A percentile compares a stretch with the other conserved stretches of the same genome.
phyloP scores from a whole-genome alignment of 345 rosid species.

The Geranium rotundifolium region DNA sequence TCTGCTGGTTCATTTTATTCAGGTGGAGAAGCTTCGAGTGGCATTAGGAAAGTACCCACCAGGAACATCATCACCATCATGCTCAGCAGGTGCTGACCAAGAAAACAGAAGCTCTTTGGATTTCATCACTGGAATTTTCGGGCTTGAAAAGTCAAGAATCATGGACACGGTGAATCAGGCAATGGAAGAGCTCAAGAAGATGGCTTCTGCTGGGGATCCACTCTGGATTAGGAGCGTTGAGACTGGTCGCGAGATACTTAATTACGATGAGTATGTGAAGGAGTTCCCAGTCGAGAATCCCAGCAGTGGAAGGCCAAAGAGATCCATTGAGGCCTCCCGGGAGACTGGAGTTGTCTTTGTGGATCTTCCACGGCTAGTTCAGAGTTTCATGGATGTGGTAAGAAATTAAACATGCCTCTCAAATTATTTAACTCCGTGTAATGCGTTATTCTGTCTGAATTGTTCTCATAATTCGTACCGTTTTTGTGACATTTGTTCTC shows the following conservation, averaged over 20 bases:
- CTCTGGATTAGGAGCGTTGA: constrained; percentile 88
- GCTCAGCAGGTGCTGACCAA: constrained; percentile 53
- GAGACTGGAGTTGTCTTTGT: constrained; percentile 66
- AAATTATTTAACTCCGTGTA: background rate
- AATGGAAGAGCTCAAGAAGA: constrained; percentile 62
- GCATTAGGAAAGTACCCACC: constrained; percentile 48
- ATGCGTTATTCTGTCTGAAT: background rate
- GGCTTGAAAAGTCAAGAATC: constrained; percentile 67
- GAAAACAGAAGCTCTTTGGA: constrained; percentile 66
- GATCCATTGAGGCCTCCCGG: constrained; percentile 83
- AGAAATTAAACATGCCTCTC: background rate
- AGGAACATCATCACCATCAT: constrained; percentile 42
- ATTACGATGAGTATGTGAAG: constrained; percentile 81
- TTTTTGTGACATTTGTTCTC: background rate
- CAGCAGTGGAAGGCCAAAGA: constrained; percentile 29
- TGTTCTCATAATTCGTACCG: background rate
- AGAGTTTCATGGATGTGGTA: constrained; percentile 87
- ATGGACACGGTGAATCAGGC: constrained; percentile 67
- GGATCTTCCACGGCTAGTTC: constrained; percentile 74
- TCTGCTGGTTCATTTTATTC: background rate
- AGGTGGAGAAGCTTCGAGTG: constrained; percentile 69
- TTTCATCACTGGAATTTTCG: constrained; percentile 66
- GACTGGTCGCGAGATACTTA: constrained; percentile 88
- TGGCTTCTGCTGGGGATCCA: constrained; percentile 71
- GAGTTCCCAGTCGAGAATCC: constrained; percentile 48